Evolutionary conservation across 768 basidiomycete genomes (phyloP).

Genomic region (Tylopilus felleus): DNA sequence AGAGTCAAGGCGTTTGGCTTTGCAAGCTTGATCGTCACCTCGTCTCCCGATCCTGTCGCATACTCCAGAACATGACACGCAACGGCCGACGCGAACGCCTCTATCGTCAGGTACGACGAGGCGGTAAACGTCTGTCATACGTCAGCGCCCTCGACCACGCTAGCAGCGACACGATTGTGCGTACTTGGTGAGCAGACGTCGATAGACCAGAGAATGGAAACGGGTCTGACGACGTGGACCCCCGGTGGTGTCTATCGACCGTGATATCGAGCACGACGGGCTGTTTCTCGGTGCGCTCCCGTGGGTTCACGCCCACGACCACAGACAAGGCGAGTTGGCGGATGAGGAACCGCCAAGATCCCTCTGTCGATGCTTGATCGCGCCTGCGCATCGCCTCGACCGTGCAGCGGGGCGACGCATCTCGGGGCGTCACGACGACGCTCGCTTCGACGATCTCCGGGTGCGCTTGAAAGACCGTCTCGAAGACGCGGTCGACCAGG

Average conservation of each 20-base stretch:
- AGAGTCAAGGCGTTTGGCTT: conserved; percentile 73
- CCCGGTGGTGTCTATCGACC: conserved; percentile 16
- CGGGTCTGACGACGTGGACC: background rate
- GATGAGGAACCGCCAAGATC: conserved; percentile 24
- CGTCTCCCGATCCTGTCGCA: conserved; percentile 18
- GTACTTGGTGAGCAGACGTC: conserved; percentile 33
- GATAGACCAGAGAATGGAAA: conserved; percentile 23
- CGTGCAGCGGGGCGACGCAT: conserved; percentile 42
- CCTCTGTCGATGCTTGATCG: conserved; percentile 9
- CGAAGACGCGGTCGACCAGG: conserved; percentile 41
- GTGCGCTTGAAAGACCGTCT: conserved; percentile 36
- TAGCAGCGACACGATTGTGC: background rate
- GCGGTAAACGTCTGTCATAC: conserved; percentile 41
- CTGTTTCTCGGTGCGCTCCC: conserved; percentile 65
- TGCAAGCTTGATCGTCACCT: conserved; percentile 53
- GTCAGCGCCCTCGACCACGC: background rate
- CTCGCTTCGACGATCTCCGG: conserved; percentile 35
- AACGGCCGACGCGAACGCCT: conserved; percentile 61
- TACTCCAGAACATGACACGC: conserved; percentile 43
- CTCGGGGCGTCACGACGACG: conserved; percentile 47
- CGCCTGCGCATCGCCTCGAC: conserved; percentile 37
- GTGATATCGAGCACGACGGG: conserved; percentile 51
- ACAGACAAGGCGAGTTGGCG: conserved; percentile 46
- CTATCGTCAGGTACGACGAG: conserved; percentile 61
- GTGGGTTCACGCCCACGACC: conserved; percentile 66